Percentiles rank a stretch among this genome's conserved stretches.
These are phyloP conservation scores for Claviceps sp. DNA, from an alignment of 2,329 filamentous ascomycete species.

Conservation along the genomic window DNA sequence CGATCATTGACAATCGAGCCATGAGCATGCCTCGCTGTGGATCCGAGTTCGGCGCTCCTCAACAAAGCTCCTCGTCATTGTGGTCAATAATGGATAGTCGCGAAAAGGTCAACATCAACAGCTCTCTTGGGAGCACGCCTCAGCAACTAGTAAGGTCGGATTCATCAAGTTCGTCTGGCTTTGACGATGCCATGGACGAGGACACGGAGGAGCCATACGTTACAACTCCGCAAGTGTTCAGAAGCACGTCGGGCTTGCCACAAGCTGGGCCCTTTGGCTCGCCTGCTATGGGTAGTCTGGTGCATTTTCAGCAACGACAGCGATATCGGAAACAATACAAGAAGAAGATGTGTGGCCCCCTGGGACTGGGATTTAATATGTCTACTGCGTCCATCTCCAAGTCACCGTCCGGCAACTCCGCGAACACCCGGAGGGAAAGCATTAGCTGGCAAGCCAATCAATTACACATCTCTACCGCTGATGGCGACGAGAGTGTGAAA, in stretches of 20 bases:
- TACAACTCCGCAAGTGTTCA: conserved; percentile 67
- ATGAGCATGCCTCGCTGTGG: conserved; percentile 48
- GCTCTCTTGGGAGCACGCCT: conserved; percentile 57
- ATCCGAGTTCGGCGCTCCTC: conserved; percentile 34
- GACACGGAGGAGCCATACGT: conserved; percentile 70
- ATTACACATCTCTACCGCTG: conserved; percentile 67
- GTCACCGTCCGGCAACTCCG: conserved; percentile 51
- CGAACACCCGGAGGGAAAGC: conserved; percentile 62
- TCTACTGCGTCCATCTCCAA: conserved; percentile 40
- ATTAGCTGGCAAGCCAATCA: conserved; percentile 85
- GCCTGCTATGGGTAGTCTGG: conserved; percentile 59
- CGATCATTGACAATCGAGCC: conserved; percentile 57
- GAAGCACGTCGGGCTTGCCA: conserved; percentile 34
- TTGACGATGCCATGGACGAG: conserved; percentile 58
- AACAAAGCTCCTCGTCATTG: conserved; percentile 56
- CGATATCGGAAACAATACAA: conserved; percentile 55
- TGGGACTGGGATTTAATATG: conserved; percentile 38
- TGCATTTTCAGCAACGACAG: conserved; percentile 72
- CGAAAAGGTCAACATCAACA: conserved; percentile 61
- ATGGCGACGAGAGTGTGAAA: conserved; percentile 47
- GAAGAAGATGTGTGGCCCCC: conserved; percentile 35
- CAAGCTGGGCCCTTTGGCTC: conserved; percentile 48
- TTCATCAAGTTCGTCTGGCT: conserved; percentile 59
- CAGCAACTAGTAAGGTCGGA: conserved; percentile 57
- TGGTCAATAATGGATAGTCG: conserved; percentile 59